Percentiles rank a stretch among this genome's conserved stretches.
Evolutionary conservation across 2,329 filamentous ascomycete genomes (phyloP).

Genomic region (Ascochyta lentis): DNA sequence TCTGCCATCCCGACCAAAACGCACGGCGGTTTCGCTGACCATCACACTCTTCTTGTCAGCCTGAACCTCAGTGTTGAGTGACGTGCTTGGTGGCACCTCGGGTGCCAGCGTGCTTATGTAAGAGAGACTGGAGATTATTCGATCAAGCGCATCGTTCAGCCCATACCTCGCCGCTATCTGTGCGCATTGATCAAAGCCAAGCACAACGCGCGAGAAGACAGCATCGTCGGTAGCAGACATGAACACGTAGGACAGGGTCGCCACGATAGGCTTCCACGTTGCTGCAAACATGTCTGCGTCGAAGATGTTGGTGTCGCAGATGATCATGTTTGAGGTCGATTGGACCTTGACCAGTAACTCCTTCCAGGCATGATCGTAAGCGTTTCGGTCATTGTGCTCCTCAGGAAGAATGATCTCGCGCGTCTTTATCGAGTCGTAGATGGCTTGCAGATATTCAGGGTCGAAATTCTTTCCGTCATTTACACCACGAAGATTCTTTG

Average conservation of each 20-base stretch:
- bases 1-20: constrained; percentile 91
- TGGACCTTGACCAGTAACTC: constrained; percentile 87
- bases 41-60: constrained; percentile 91
- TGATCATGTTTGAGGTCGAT: constrained; percentile 72
- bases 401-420: constrained; percentile 97
- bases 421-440: constrained; percentile 88
- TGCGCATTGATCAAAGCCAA: constrained; percentile 95
- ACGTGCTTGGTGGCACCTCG: constrained; percentile 77
- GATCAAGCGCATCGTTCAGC: constrained; percentile 85
- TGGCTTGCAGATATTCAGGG: constrained; percentile 79
- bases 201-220: constrained; percentile 91
- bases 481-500: constrained; percentile 86
- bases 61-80: constrained; percentile 94
- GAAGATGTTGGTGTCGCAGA: constrained; percentile 91
- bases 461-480: constrained; percentile 87
- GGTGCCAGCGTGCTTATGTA: constrained; percentile 88
- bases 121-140: constrained; percentile 88
- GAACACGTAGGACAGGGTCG: constrained; percentile 96
- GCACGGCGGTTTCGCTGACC: constrained; percentile 97
- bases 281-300: constrained; percentile 97
- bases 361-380: constrained; percentile 97
- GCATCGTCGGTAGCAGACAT: constrained; percentile 98
- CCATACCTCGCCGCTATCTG: constrained; percentile 87
- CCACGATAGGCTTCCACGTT: constrained; percentile 93
- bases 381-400: constrained; percentile 95